phyloP scores from a whole-genome alignment of 257 asterid genomes.

The Solanum ahanhuiri region DNA sequence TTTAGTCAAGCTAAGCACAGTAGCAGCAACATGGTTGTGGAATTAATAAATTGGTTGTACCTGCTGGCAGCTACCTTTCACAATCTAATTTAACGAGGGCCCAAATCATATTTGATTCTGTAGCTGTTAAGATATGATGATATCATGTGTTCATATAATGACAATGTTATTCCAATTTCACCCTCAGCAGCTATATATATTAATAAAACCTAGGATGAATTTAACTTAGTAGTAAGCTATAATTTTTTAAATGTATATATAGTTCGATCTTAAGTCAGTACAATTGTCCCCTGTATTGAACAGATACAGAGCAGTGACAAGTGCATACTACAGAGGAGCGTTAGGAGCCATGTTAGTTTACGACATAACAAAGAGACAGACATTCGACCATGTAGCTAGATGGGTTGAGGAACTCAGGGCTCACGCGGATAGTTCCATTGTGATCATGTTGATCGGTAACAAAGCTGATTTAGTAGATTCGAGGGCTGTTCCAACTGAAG shows the following conservation, averaged over 20 bases:
- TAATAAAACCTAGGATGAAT: not conserved
- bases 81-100: not conserved
- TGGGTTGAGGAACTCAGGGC: slow-evolving; percentile 51
- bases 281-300: not conserved
- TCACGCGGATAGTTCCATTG: slow-evolving; percentile 52
- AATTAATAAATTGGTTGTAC: not conserved
- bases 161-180: not conserved
- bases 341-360: slow-evolving; percentile 80
- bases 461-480: slow-evolving; percentile 63
- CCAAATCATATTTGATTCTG: not conserved
- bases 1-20: not conserved
- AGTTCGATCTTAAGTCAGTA: not conserved
- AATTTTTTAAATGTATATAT: not conserved
- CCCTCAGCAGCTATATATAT: not conserved
- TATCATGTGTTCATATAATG: not conserved
- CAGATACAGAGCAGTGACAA: slow-evolving; percentile 80
- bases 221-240: not conserved
- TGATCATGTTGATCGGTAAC: slow-evolving; percentile 65
- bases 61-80: not conserved
- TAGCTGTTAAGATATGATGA: not conserved
- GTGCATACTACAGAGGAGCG: slow-evolving; percentile 82
- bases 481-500: slow-evolving; percentile 61
- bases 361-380: slow-evolving; percentile 58
- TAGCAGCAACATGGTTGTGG: not conserved
- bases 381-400: slow-evolving; percentile 72